Conservation (phyloP, 768 basidiomycete species). For the Lactarius deliciosus region DNA sequence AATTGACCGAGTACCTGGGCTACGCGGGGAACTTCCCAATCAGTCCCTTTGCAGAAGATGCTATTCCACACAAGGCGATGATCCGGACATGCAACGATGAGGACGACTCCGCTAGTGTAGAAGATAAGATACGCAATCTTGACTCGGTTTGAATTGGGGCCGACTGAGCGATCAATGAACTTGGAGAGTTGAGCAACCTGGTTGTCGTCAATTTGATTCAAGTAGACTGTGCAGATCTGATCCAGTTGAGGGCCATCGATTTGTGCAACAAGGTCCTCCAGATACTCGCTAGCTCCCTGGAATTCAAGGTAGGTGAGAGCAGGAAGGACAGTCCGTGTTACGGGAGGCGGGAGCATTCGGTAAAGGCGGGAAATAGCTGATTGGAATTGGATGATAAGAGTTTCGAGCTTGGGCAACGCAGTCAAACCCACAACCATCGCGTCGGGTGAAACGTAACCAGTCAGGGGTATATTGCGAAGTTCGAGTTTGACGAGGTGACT, state of each 20-base stretch:
- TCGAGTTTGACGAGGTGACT: neutral
- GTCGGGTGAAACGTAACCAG: neutral
- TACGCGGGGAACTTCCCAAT: neutral
- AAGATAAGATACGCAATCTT: rapidly evolving
- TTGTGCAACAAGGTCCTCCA: neutral
- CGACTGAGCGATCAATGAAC: neutral
- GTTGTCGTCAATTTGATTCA: too few relatives aligned
- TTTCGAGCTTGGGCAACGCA: neutral
- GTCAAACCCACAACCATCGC: neutral
- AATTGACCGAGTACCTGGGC: neutral
- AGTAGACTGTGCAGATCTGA: neutral
- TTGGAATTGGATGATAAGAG: neutral
- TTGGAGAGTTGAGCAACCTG: neutral
- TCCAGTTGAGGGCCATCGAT: neutral
- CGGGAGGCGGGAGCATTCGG: neutral
- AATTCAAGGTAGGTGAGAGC: neutral
- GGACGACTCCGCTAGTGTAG: rapidly evolving
- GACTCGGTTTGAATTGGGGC: neutral
- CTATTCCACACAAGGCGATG: neutral
- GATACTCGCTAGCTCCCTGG: neutral
- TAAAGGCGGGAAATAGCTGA: neutral
- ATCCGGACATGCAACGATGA: neutral
- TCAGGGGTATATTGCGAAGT: neutral
- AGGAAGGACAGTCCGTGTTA: neutral
- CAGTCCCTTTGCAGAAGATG: neutral